Evolutionary conservation across 2,329 filamentous ascomycete species (phyloP), one percentile per base, ranked within the genome.

Genomic region (Penicillium sp.): DNA sequence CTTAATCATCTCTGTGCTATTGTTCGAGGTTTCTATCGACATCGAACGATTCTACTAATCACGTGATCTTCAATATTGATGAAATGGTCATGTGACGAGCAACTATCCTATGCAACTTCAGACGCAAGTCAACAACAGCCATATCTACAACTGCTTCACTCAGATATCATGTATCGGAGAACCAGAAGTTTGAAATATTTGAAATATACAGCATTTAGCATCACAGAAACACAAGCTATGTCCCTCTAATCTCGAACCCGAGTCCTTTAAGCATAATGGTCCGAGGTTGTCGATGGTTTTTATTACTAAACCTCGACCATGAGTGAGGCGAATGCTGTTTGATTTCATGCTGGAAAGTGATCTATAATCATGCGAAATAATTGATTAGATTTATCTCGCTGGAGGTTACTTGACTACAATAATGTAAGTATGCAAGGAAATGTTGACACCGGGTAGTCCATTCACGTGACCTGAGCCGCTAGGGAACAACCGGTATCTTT

Each of bases 401-500:
- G 24, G 6, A 27, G 24, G 24, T 7, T 27, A 27, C 24, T 6
- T 27, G 6, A 27, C 24, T 27, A 27, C 24, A 27, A 22, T 22
- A 22, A 22, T 22, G 22, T 22, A 4, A 22, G 22, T 22, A 3
- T 22, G 22, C 24, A 27, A 5, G 24, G 4, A 27, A 27, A 27
- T 47, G 41, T 56, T 59, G 56, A 52, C 61, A 36, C 55, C 59
- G 60, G 52, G 59, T 63, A 60, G 51, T 52, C 53, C 27, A 47
- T 41, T 43, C 72, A 74, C 72, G 72, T 74, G 72, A 73, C 58
- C 49, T 50, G 59, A 46, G 33, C 58, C 70, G 68, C 72, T 74
- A 74, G 73, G 72, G 71, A 74, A 74, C 71, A 74, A 74, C 73
- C 72, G 72, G 73, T n/a, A n/a, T n/a, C n/a, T n/a, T n/a, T n/a